These are phyloP conservation scores for Cryptomeria japonica DNA, from an alignment of 75 land plant species.

Conservation along the genomic window DNA sequence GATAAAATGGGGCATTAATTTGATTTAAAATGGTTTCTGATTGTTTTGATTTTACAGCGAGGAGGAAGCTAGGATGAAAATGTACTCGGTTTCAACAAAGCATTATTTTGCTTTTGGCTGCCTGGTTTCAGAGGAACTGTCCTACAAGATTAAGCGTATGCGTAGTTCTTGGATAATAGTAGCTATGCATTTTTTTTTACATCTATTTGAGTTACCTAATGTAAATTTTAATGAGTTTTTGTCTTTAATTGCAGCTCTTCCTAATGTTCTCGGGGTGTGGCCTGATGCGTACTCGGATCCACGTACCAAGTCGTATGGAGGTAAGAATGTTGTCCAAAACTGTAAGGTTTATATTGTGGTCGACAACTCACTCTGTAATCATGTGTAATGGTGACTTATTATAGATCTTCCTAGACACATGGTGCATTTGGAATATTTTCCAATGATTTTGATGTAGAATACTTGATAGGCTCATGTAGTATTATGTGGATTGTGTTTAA, in stretches of 20 bases:
- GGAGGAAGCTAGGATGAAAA: conserved; percentile 64
- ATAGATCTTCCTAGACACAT: too few relatives aligned
- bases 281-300: conserved; percentile 71
- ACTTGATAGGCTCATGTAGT: too few relatives aligned
- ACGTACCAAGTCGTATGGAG: conserved; percentile 66
- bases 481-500: too few relatives aligned
- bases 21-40: background rate
- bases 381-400: too few relatives aligned
- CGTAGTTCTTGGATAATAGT: background rate
- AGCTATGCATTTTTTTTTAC: background rate
- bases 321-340: conserved; percentile 17
- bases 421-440: too few relatives aligned
- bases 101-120: conserved; percentile 69
- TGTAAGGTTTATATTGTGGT: background rate
- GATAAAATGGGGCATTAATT: too few relatives aligned
- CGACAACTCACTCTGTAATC: background rate
- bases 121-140: conserved; percentile 50
- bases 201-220: background rate
- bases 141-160: conserved; percentile 55
- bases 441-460: too few relatives aligned
- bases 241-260: conserved; percentile 31
- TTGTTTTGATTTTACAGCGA: conserved; percentile 38
- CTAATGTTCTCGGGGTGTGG: conserved; percentile 58
- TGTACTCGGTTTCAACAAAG: conserved; percentile 66
- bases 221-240: background rate